Base-by-base conservation (phyloP, 2,329 filamentous ascomycete species). In the Pyrenophora tritici-repentis region DNA sequence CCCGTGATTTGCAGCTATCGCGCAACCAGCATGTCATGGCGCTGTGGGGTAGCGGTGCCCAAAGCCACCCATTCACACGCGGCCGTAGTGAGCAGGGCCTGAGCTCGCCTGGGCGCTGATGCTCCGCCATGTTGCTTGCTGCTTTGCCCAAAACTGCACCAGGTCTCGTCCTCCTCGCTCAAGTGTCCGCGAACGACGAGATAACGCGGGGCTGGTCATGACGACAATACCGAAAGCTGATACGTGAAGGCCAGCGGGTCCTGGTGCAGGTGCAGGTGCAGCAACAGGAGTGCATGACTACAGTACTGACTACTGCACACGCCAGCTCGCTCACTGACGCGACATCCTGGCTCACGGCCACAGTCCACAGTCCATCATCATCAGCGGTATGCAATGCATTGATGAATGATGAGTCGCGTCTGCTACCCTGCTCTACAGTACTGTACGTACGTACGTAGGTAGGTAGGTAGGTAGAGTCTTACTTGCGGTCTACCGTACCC, bases 191-290 rank as follows among this genome's bases (percentile, higher is more conserved):
- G 26, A 18, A 17, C 33, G 36, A 31, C 41, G 41, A 24, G 13
- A 38, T 44, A 40, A 44, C 42, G 47, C 53, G 51, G 52, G 50
- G 39, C 51, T 47, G 42, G 17, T 36, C 45, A 50, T 54, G 55
- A 59, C 50, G 55, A 48, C 47, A 32, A 39, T 35, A 44, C 45
- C 26, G 26, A 7, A 10, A 52, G 39, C 56, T 58, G 53, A 54
- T 46, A 39, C 41, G 45, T 56, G 42, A 55, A 49, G 29, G 37
- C 41, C 48, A 53, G 33, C 49, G 31, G 44, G 51, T 53, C 53
- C 45, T 51, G 57, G 42, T 51, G 60, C 58, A 56, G 53, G 54
- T 22, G n/a, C n/a, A n/a, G n/a, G n/a, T 53, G 62, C 59, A 54
- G 58, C 58, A 41, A 47, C 50, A 53, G 42, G 56, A 55, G 42